Base-by-base conservation (phyloP, 805 yeast genomes). In the Candida lessepsii region DNA sequence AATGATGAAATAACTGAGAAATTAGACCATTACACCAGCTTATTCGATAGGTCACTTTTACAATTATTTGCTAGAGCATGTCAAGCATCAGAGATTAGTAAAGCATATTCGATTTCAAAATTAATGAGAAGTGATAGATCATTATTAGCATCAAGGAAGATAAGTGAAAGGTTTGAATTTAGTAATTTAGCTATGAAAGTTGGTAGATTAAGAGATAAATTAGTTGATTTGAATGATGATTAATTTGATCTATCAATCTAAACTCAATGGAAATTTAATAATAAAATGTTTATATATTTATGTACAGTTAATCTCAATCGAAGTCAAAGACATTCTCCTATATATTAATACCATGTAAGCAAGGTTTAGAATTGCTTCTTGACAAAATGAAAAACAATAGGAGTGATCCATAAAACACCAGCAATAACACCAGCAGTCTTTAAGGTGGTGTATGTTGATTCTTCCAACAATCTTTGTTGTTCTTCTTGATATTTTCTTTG, bases 121-220 rank as follows among this genome's bases (percentile, higher is more conserved):
- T 78, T 84, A 53, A 68, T 91, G 50, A 78, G 80, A 50, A 83
- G 80, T 49, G 91, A 85, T 46, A 80, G 83, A 49, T 95, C 96
- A 2, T 65, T 90, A 46, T 74, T 73, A 40, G 96, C 96, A 0
- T 96, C 97, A 1, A 68, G 78, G 10, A 84, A 84, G 61, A 86
- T 91, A 40, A 88, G 96, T 1, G 86, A 86, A 53, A 74, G 96
- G 43, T 60, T 65, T 48, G 67, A 61, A 41, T 66, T 58, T 37
- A 41, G 52, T 11, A 63, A 60, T 28, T 58, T 70, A 43, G 69
- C 70, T 6, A 51, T 46, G 27, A 65, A 65, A 45, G 63, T 70
- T 39, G 61, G 61, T 19, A 58, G 58, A 47, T 54, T 68, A 19
- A 54, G 73, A 43, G 72, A 68, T 40, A 62, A 55, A 4, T 54